Conservation (phyloP, 2,329 filamentous ascomycete species). For the Colletotrichum brevisporum region DNA sequence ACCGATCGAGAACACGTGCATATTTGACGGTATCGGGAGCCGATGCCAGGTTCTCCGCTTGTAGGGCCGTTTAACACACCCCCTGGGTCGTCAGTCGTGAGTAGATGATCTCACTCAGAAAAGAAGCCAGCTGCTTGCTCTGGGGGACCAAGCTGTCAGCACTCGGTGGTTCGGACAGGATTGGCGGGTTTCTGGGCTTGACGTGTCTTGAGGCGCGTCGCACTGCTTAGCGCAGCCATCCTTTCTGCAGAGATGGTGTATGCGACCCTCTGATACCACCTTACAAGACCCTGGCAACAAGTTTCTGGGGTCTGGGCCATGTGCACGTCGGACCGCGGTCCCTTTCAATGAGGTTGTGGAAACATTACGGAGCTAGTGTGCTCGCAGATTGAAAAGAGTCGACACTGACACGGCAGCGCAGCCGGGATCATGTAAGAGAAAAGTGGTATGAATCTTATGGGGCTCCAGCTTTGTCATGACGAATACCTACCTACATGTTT, state of each 20-base stretch:
- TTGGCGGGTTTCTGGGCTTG: neutral
- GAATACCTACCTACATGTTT: too few species aligned
- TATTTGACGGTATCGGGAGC: constrained; percentile 78
- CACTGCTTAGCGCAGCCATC: constrained; percentile 14
- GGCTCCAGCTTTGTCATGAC: too few species aligned
- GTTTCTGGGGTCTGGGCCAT: constrained; percentile 41
- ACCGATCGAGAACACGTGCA: constrained; percentile 78
- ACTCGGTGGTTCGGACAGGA: neutral
- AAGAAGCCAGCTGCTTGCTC: constrained; percentile 40
- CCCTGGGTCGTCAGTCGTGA: neutral
- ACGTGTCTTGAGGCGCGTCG: constrained; percentile 44
- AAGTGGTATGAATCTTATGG: too few species aligned
- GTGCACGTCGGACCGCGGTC: constrained; percentile 53
- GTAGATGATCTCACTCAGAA: neutral
- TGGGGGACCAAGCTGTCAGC: constrained; percentile 43
- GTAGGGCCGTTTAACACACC: constrained; percentile 46
- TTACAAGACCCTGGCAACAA: constrained; percentile 13
- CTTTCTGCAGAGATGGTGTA: constrained; percentile 21
- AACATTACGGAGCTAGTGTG: constrained; percentile 8
- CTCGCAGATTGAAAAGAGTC: too few species aligned
- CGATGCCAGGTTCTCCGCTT: constrained; percentile 71
- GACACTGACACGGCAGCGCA: too few species aligned
- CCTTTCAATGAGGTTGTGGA: constrained; percentile 49
- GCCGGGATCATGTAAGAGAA: too few species aligned
- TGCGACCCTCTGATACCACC: constrained; percentile 29